These are phyloP conservation scores for Pseudogymnoascus sp. DNA, from an alignment of 2,329 filamentous ascomycete species.

Conservation along the genomic window DNA sequence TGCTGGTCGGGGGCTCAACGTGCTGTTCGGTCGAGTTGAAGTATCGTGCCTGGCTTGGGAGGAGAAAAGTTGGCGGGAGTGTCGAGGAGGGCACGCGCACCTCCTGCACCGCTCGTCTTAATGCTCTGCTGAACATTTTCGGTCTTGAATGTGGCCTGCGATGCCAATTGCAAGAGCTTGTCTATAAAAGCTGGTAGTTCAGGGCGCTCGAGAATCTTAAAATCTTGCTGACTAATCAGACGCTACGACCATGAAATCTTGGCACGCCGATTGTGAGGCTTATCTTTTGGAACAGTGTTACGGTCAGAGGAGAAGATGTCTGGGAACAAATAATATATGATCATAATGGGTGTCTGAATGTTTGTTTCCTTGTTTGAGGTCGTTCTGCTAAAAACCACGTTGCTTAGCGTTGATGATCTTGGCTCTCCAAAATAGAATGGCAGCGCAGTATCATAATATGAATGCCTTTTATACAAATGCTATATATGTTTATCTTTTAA, in stretches of 20 bases:
- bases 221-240: conserved; percentile 5
- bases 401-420: background rate
- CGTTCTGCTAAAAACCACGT: background rate
- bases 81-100: conserved; percentile 36
- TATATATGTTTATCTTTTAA: background rate
- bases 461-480: background rate
- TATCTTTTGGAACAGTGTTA: conserved; percentile 78
- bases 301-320: conserved; percentile 75
- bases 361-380: background rate
- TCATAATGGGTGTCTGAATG: conserved; percentile 49
- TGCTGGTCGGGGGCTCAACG: conserved; percentile 32
- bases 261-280: background rate
- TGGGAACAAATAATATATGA: conserved; percentile 62
- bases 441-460: background rate
- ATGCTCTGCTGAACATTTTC: conserved; percentile 37
- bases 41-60: conserved; percentile 36
- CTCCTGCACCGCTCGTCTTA: conserved; percentile 58
- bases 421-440: background rate
- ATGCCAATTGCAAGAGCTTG: background rate
- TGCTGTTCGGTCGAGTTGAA: conserved; percentile 46
- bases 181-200: conserved; percentile 4
- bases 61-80: conserved; percentile 44
- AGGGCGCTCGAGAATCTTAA: conserved; percentile 9
- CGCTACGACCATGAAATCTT: conserved; percentile 4
- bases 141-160: conserved; percentile 11